Evolutionary conservation across 768 basidiomycete species (phyloP).

Genomic region (Suillus brevipes): DNA sequence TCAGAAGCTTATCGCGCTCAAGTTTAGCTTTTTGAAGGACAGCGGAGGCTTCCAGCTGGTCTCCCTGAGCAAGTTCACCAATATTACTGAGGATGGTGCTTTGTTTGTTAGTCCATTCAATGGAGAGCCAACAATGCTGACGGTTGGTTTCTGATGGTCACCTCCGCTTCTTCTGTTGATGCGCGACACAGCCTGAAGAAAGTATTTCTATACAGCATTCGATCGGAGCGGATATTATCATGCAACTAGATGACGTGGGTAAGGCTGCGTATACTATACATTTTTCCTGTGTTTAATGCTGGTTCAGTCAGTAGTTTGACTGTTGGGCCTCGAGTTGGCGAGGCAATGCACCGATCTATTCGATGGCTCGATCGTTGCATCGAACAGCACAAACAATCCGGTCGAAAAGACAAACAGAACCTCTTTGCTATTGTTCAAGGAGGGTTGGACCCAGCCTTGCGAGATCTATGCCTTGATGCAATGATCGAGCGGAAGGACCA

Average conservation of each 20-base stretch:
- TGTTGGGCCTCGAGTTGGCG: slow-evolving; percentile 75
- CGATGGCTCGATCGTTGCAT: slow-evolving; percentile 93
- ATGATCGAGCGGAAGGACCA: slow-evolving; percentile 75
- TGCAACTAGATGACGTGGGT: slow-evolving; percentile 94
- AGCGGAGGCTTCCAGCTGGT: slow-evolving; percentile 91
- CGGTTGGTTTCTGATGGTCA: slow-evolving; percentile 45
- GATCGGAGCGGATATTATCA: slow-evolving; percentile 92
- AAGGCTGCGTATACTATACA: slow-evolving; percentile 26
- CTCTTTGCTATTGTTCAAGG: slow-evolving; percentile 93
- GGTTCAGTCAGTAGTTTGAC: slow-evolving; percentile 74
- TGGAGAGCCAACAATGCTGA: slow-evolving; percentile 86
- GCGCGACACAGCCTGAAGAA: slow-evolving; percentile 70
- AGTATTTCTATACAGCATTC: slow-evolving; percentile 88
- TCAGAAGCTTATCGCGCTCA: slow-evolving; percentile 8
- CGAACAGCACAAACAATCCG: slow-evolving; percentile 65
- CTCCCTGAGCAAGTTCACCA: slow-evolving; percentile 79
- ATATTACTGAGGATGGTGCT: slow-evolving; percentile 87
- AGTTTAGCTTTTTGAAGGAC: slow-evolving; percentile 47
- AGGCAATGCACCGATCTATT: slow-evolving; percentile 86
- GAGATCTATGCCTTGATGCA: slow-evolving; percentile 75
- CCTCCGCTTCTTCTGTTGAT: slow-evolving; percentile 9
- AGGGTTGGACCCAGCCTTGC: slow-evolving; percentile 68
- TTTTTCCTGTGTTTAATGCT: slow-evolving; percentile 9
- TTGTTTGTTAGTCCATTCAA: slow-evolving; percentile 83
- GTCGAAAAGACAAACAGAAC: slow-evolving; percentile 68